Evolutionary conservation across 2,329 filamentous ascomycete species (phyloP).

Genomic region (Diaporthe sp.): DNA sequence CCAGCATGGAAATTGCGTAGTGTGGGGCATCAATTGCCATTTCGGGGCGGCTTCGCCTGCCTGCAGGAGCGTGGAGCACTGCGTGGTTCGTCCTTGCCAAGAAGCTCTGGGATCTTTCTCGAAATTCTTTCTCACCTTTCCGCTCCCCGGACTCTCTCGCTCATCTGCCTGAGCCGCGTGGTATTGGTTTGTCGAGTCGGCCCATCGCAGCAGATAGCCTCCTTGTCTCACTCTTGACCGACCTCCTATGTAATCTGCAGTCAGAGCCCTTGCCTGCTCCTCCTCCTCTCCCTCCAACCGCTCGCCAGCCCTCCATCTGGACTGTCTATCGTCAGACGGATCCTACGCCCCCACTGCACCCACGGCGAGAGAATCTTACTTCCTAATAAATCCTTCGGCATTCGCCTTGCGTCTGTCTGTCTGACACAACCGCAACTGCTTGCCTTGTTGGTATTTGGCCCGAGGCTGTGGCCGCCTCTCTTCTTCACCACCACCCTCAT

Average conservation of each 20-base stretch:
- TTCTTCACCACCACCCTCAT: background rate
- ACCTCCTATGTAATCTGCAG: slow-evolving; percentile 16
- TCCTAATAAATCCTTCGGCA: background rate
- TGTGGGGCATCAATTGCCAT: slow-evolving; percentile 32
- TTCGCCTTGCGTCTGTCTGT: background rate
- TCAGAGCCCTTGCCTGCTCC: background rate
- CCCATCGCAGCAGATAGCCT: slow-evolving; percentile 19
- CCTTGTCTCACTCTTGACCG: slow-evolving; percentile 16
- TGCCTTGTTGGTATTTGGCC: background rate
- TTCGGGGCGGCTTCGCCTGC: slow-evolving; percentile 27
- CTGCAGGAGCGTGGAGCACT: slow-evolving; percentile 25
- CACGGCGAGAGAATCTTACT: background rate
- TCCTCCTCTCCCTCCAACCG: background rate
- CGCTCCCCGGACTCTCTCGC: slow-evolving; percentile 20
- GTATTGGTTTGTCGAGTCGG: slow-evolving; percentile 11
- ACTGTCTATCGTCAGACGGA: slow-evolving; percentile 12
- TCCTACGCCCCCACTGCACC: slow-evolving; percentile 13
- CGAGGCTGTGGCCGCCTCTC: background rate
- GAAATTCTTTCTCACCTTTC: slow-evolving; percentile 29
- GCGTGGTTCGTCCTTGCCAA: slow-evolving; percentile 30
- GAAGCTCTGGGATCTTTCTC: slow-evolving; percentile 27
- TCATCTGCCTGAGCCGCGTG: slow-evolving; percentile 1
- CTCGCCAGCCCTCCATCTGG: background rate
- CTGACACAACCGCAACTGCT: background rate
- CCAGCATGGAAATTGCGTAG: slow-evolving; percentile 24